These are phyloP conservation scores for Cordyceps cateniannulata DNA, from an alignment of 2,329 filamentous ascomycete species.

Conservation along the genomic window DNA sequence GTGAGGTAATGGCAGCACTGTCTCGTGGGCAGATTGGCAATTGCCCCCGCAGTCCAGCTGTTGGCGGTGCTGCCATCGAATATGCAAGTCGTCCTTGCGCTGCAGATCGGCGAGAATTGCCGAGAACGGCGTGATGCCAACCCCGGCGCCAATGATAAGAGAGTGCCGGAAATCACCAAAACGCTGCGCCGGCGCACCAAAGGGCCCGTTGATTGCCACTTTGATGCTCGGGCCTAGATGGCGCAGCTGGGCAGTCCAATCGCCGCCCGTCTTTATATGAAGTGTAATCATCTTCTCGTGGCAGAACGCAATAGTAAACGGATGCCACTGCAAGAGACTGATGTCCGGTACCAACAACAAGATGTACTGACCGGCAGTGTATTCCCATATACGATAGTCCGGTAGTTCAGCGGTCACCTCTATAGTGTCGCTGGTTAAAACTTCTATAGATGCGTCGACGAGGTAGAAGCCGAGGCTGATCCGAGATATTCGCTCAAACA, in stretches of 20 bases:
- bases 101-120: slow-evolving; percentile 51
- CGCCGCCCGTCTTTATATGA: slow-evolving; percentile 52
- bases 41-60: not conserved
- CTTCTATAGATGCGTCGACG: slow-evolving; percentile 39
- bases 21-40: slow-evolving; percentile 10
- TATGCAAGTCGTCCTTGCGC: slow-evolving; percentile 33
- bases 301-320: slow-evolving; percentile 52
- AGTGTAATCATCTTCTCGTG: slow-evolving; percentile 44
- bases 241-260: slow-evolving; percentile 46
- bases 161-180: slow-evolving; percentile 53
- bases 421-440: slow-evolving; percentile 48
- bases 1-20: slow-evolving; percentile 7
- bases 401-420: slow-evolving; percentile 43
- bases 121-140: slow-evolving; percentile 52
- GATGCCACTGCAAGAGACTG: slow-evolving; percentile 52
- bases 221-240: slow-evolving; percentile 37
- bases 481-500: slow-evolving; percentile 41
- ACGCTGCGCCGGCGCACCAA: slow-evolving; percentile 50
- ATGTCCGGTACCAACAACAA: slow-evolving; percentile 48
- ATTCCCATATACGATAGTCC: slow-evolving; percentile 41
- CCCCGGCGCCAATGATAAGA: slow-evolving; percentile 50
- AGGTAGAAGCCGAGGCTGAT: slow-evolving; percentile 40
- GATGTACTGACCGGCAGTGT: slow-evolving; percentile 51
- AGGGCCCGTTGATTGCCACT: slow-evolving; percentile 51
- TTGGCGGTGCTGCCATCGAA: slow-evolving; percentile 20